Conservation (phyloP, 192 early-diverging fungal genomes). For the Blastocladiella britannica region DNA sequence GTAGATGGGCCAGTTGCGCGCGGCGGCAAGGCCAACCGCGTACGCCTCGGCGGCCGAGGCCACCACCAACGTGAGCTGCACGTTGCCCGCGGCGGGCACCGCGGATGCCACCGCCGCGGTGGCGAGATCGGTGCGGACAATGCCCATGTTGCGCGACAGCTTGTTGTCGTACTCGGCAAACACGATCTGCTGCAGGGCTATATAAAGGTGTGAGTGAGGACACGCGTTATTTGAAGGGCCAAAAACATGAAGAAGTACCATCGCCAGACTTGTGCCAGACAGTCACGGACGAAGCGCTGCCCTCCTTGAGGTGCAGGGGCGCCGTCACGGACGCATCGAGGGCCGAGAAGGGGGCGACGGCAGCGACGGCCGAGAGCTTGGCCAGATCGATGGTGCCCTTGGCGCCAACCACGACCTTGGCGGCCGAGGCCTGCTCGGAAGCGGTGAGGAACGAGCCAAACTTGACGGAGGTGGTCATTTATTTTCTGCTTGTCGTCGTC, state of each 20-base stretch:
- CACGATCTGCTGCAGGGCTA: neutral
- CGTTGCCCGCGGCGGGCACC: constrained; percentile 8
- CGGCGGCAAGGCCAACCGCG: constrained; percentile 2
- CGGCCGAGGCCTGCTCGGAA: neutral
- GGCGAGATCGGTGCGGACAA: constrained; percentile 17
- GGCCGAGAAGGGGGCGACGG: neutral
- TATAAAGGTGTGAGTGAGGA: too few species aligned
- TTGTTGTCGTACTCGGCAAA: constrained; percentile 6
- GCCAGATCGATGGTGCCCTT: neutral
- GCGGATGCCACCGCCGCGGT: constrained; percentile 8
- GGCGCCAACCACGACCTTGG: constrained; percentile 4
- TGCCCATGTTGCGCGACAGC: constrained; percentile 13
- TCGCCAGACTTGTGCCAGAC: neutral
- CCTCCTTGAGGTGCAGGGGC: neutral
- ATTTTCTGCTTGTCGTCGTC: too few species aligned
- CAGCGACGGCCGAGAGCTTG: neutral
- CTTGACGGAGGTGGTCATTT: too few species aligned
- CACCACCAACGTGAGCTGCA: constrained; percentile 2
- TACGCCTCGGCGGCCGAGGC: constrained; percentile 2
- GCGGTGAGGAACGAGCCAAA: too few species aligned
- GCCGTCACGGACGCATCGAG: neutral
- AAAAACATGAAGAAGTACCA: too few species aligned
- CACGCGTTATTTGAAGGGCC: too few species aligned
- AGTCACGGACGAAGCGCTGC: neutral
- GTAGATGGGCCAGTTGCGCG: constrained; percentile 9